Evolutionary conservation across 2,329 filamentous ascomycete genomes (phyloP), one percentile per base, ranked within the genome.

Genomic region (Stenocarpella maydis): DNA sequence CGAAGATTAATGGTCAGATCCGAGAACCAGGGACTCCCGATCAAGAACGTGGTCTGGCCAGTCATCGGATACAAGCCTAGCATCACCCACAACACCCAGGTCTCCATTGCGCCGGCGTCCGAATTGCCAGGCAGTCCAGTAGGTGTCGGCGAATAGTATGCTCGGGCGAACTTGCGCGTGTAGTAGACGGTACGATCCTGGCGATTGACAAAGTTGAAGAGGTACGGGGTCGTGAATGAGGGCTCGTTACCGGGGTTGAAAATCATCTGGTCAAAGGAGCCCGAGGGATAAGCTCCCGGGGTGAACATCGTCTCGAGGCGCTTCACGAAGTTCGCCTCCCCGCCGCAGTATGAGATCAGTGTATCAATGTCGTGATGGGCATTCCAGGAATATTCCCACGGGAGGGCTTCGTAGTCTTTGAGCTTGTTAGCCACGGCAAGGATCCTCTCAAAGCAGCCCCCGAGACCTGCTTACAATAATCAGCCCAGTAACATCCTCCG

Each of bases 91-190:
- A 91, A 78, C 3, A 91, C 78, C 87, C 89, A 92, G 9, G 86
- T 88, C 76, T 93, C 89, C 90, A 93, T 92, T 17, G 91, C 89
- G 8, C 91, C 91, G 1, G 89, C 90, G 76, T 93, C 91, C 53
- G 86, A 89, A 77, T 93, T 92, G 0, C 91, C 91, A 0, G 91
- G 91, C 0, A 93, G 81, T 0, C 91, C 91, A 9, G 74, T 75
- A 0, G 82, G 80, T 0, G 85, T 85, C 1, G 85, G 81, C 60
- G 81, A 82, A 78, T 91, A 92, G 78, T 87, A 88, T 17, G 81
- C 78, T 72, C 88, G 87, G 37, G 89, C 89, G 54, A 90, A 82
- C 66, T 80, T 81, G 61, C 91, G 86, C 53, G 86, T 87, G 71
- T 86, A 84, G 68, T 84, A 76, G 21, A 92, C 89, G 3, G 85